Base-by-base conservation (phyloP, 192 early-diverging fungal species). In the Gigaspora rosea region DNA sequence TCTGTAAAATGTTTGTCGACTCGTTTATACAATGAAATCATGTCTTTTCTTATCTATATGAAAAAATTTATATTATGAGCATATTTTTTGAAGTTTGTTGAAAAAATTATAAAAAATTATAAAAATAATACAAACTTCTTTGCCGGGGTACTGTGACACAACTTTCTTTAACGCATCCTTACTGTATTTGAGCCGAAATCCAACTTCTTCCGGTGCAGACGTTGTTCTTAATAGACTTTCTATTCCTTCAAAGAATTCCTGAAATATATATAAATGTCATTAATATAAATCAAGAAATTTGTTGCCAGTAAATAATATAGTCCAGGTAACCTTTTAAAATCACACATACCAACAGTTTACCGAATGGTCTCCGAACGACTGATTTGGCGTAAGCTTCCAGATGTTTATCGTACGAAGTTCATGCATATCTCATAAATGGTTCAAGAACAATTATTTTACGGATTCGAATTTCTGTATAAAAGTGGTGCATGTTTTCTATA, bases 171-270 rank as follows among this genome's bases (percentile, higher is more conserved):
- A 86, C 33, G 92, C 89, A 7, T 87, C 82, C 79, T 97, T 98
- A 85, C 90, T 94, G 78, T 91, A 94, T 51, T 90, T 92, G 62
- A 95, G 78, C 76, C 95, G 91, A 79, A 92, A 96, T 27, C 85
- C 82, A 22, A 97, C 89, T 82, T 96, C 94, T 54, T 94, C 92
- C 32, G 90, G 81, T 8, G 92, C 90, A 50, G 81, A 88, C 71
- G 83, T 88, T 62, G 88, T 94, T 80, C 92, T 93, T 50, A 97
- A 81, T 56, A 96, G 83, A 22, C 84, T 89, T 50, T 99, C 97
- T 15, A 99, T 92, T 4, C 94, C 95, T 68, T 98, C 96, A 79
- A 99, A 99, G 81, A 99, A 99, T 82, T 95, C 96, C 92, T 93
- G 81, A 8, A 68, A 76, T 0, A 13, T 59, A 46, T 6, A 67